These are phyloP conservation scores for Bruguiera parviflora DNA, from an alignment of 345 rosid species.

Conservation along the genomic window DNA sequence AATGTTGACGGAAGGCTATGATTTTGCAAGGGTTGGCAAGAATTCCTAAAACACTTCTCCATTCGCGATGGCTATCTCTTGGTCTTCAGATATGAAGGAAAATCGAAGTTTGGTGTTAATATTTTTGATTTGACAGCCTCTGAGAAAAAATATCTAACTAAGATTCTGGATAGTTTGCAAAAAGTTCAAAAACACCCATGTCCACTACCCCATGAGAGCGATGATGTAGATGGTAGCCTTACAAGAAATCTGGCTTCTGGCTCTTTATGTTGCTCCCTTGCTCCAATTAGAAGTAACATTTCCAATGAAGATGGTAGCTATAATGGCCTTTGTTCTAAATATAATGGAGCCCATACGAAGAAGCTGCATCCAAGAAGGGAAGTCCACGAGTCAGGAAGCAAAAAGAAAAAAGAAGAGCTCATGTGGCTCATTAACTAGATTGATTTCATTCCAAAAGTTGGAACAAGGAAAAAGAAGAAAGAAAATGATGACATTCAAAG, in stretches of 20 bases:
- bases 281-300: neutral
- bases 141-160: slow-evolving; percentile 35
- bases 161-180: slow-evolving; percentile 12
- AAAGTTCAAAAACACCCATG: slow-evolving; percentile 12
- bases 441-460: too few species aligned
- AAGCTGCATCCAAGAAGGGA: slow-evolving; percentile 3
- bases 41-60: slow-evolving; percentile 27
- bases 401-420: neutral
- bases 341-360: neutral
- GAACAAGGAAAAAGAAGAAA: too few species aligned
- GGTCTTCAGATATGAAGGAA: slow-evolving; percentile 37
- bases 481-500: too few species aligned
- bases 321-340: slow-evolving; percentile 1
- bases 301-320: slow-evolving; percentile 1
- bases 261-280: neutral
- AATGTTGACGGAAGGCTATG: slow-evolving; percentile 24
- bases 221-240: slow-evolving; percentile 9
- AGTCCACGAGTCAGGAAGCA: slow-evolving; percentile 5
- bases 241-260: slow-evolving; percentile 1
- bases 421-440: too few species aligned
- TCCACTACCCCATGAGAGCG: slow-evolving; percentile 9
- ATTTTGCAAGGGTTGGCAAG: slow-evolving; percentile 39
- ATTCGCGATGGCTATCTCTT: slow-evolving; percentile 31
- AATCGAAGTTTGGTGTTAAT: slow-evolving; percentile 30
- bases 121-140: slow-evolving; percentile 32